A percentile compares a stretch with the other conserved stretches of the same genome.
Conservation (phyloP, 1,284 basidiomycete species). For the Melampsora larici-populina region DNA sequence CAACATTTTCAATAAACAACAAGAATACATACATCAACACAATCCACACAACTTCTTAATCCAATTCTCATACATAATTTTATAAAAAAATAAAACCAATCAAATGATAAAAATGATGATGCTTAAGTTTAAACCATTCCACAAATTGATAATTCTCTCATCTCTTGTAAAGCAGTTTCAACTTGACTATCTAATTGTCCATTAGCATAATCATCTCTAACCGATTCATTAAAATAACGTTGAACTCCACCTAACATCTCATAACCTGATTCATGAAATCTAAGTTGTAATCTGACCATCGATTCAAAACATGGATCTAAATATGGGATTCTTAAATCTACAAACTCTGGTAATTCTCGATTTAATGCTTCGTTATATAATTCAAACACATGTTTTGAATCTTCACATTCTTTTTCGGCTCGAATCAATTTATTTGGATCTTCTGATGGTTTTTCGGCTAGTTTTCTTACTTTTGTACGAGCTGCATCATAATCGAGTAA, state of each 20-base stretch:
- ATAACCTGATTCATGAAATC: constrained; percentile 95
- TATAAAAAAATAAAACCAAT: too few relatives aligned
- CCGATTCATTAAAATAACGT: constrained; percentile 84
- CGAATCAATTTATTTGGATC: constrained; percentile 81
- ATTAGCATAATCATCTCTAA: constrained; percentile 93
- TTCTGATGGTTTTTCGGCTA: constrained; percentile 87
- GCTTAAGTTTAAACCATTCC: too few relatives aligned
- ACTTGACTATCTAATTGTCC: constrained; percentile 94
- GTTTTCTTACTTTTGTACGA: constrained; percentile 79
- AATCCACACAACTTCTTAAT: too few relatives aligned
- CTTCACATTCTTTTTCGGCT: constrained; percentile 93
- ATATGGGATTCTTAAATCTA: constrained; percentile 93
- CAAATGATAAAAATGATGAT: too few relatives aligned
- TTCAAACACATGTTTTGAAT: constrained; percentile 88
- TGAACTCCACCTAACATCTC: constrained; percentile 96
- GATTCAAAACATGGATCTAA: constrained; percentile 98
- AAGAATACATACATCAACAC: too few relatives aligned
- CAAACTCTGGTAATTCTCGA: constrained; percentile 80
- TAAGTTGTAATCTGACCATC: constrained; percentile 89
- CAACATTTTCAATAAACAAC: too few relatives aligned
- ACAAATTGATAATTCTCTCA: constrained; percentile 84
- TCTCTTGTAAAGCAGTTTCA: constrained; percentile 88
- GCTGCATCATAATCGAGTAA: constrained; percentile 93
- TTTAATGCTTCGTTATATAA: constrained; percentile 88
- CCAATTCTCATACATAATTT: constrained; percentile 1